Conservation (phyloP, 768 basidiomycete genomes). For the Kwoniella sp. region DNA sequence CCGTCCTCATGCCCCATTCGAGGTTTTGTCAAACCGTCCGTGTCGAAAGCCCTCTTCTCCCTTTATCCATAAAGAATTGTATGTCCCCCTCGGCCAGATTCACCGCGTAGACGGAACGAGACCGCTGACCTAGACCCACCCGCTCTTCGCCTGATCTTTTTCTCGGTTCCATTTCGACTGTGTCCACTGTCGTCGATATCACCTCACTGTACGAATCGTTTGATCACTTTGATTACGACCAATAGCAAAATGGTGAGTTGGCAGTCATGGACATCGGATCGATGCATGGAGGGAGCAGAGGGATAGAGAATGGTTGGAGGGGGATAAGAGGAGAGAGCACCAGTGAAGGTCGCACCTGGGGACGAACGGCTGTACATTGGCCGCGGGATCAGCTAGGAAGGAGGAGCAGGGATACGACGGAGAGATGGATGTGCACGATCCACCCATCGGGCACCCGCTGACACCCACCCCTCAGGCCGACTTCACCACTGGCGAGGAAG, state of each 20-base stretch:
- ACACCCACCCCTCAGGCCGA: constrained; percentile 22
- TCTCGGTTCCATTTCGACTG: neutral
- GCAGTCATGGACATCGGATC: neutral
- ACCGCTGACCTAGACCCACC: neutral
- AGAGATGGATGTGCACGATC: neutral
- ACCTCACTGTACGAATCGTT: neutral
- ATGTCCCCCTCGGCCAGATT: constrained; percentile 1
- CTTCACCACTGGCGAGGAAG: constrained; percentile 85
- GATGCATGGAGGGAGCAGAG: neutral
- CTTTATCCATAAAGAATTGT: constrained; percentile 19
- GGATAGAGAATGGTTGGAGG: neutral
- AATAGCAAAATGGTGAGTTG: constrained; percentile 24
- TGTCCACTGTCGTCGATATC: neutral
- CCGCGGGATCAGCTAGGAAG: neutral
- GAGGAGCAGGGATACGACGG: neutral
- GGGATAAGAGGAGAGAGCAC: neutral
- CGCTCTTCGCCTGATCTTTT: neutral
- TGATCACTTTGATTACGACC: neutral
- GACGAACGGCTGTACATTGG: neutral
- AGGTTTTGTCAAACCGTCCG: neutral
- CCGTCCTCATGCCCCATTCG: neutral
- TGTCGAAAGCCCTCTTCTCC: neutral
- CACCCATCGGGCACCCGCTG: neutral
- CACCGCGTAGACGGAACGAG: neutral
- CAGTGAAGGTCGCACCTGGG: neutral